Evolutionary conservation across 768 basidiomycete genomes (phyloP), one percentile per base, ranked within the genome.

Genomic region (Solioccasus polychromus): DNA sequence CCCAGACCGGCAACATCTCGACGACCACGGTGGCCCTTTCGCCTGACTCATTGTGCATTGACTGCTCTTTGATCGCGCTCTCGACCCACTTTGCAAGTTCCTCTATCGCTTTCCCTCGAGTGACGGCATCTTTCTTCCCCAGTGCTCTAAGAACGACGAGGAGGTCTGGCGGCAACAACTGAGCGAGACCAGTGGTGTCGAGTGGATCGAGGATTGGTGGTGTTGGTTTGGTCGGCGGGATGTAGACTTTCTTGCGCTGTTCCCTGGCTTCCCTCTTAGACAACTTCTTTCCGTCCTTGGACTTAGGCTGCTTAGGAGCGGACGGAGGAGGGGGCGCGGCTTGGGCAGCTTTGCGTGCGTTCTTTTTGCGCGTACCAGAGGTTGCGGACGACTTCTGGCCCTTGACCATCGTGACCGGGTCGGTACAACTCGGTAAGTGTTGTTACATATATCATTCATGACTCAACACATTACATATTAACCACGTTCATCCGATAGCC

Each of bases 311-410:
- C 55, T 68, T 66, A 42, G 64, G 65, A 14, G 64, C 46, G 7
- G 69, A 62, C 15, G 72, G 71, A 31, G 73, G 71, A 26, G 63
- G 54, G 8, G 62, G 62, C 28, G 24, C 12, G 18, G 58, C 42
- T 35, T 66, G 71, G 14, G 72, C 72, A 2, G 80, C 76, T 60
- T 88, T 93, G 49, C 85, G 80, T 14, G 88, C 88, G 62, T 95
- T 90, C 67, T 96, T 98, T 74, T 95, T 96, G 48, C 93, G 81
- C 8, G 94, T 97, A 5, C 71, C 90, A 1, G 89, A 82, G 0
- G 83, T 75, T 19, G 92, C 92, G 4, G 91, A 94, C 3, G 87
- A 88, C 60, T 88, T 91, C 43, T 63, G 59, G 9, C 66, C 56
- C 53, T 80, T 79, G 17, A 50, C 53, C 75, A 77, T 77, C 46